Evolutionary conservation across 805 yeast genomes (phyloP).

Genomic region (Ogataea trehalophila): DNA sequence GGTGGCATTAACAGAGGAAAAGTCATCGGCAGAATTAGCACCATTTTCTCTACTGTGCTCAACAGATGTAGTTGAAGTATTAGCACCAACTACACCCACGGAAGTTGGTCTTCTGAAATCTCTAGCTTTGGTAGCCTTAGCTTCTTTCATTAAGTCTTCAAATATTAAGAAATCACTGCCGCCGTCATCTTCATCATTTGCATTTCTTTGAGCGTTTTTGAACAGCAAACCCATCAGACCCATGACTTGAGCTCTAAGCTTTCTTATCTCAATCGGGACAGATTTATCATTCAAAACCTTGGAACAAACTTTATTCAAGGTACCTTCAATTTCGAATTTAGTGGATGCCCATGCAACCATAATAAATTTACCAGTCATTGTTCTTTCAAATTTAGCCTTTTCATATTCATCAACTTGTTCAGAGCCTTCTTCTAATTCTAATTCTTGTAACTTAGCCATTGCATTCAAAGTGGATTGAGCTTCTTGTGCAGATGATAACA

Average conservation of each 20-base stretch:
- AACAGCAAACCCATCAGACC: slow-evolving; percentile 61
- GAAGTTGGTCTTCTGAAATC: slow-evolving; percentile 23
- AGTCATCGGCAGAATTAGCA: neutral
- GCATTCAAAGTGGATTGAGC: slow-evolving; percentile 78
- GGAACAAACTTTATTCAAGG: slow-evolving; percentile 69
- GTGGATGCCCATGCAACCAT: slow-evolving; percentile 87
- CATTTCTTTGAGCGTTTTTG: slow-evolving; percentile 51
- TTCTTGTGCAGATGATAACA: slow-evolving; percentile 69
- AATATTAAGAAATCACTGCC: slow-evolving; percentile 74
- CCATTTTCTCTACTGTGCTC: neutral
- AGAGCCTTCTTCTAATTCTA: slow-evolving; percentile 28
- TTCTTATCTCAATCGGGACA: slow-evolving; percentile 40
- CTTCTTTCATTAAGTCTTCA: slow-evolving; percentile 48
- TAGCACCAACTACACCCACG: neutral
- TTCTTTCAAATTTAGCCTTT: slow-evolving; percentile 63
- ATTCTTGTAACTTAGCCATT: slow-evolving; percentile 53
- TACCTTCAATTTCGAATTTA: slow-evolving; percentile 70
- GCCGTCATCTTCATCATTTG: slow-evolving; percentile 39
- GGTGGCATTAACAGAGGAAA: neutral
- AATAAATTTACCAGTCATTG: slow-evolving; percentile 71
- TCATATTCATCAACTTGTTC: slow-evolving; percentile 38
- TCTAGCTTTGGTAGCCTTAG: slow-evolving; percentile 25
- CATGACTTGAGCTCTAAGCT: slow-evolving; percentile 61
- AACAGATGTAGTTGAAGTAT: neutral
- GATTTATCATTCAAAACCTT: slow-evolving; percentile 54